Base-by-base conservation (phyloP, 2,329 filamentous ascomycete genomes). In the Talaromyces sp. region DNA sequence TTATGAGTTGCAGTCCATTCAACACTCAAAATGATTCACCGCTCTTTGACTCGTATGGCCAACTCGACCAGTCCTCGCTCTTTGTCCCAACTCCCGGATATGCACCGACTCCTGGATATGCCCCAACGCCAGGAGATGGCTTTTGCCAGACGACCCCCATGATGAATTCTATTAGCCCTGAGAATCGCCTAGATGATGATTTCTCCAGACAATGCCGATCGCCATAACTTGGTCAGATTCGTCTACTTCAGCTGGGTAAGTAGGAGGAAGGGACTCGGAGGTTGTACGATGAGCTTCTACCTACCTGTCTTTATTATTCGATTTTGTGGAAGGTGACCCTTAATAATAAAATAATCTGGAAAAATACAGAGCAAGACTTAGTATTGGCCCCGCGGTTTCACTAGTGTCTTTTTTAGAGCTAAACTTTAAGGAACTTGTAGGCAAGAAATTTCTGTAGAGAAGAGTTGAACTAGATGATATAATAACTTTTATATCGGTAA, bases 341-440 rank as follows among this genome's bases (percentile, higher is more conserved):
- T 29, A 55, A 47, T 19, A 50, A 51, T 20, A 48, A 42, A 41
- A 6, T 27, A 35, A 44, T 51, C n/a, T 8, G 32, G 40, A 55
- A 49, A 47, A 41, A 39, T 35, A 55, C 49, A 36, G 52, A 60
- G 35, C 43, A 60, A 55, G 49, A 60, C 35, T 20, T 57, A 7
- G 52, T 57, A 14, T 43, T 53, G 16, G 49, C 47, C 19, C 50
- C 55, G 10, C 17, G 55, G 11, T 50, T 32, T 45, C 30, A 56
- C 30, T 57, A 35, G 57, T 33, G 48, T 24, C 52, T 56, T 11
- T 56, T 56, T 35, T 56, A 7, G 36, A 51, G 40, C 50, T 33
- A 32, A 61, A 61, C 32, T 45, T 61, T 35, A 46, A 56, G 43
- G 48, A 53, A 35, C 35, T 37, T 16, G 13, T 37, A 16, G 6